Evolutionary conservation across 176 grass and related monocot species (phyloP), one percentile per base, ranked within the genome.

Genomic region (Musa beccarii): DNA sequence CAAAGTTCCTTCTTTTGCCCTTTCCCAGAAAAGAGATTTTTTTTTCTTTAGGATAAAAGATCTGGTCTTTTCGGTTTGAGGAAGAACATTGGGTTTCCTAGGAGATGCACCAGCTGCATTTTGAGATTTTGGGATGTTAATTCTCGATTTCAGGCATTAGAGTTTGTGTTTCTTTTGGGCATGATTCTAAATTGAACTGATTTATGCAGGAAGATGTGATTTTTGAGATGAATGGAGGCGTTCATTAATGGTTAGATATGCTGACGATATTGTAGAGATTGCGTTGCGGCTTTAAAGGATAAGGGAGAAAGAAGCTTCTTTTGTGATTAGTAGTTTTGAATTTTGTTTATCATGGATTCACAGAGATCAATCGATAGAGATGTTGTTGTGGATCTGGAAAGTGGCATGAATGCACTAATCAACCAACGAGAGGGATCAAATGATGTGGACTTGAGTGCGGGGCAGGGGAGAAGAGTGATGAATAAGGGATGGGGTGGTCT

Each of bases 331-430:
- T 5, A 43, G 34, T 43, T 43, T 43, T 43, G 34, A 43, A 52
- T 52, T 57, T 52, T 57, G 49, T 49, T 81, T 79, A 70, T 17
- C 25, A 94, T 94, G 90, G 96, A 94, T 51, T 62, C 72, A 25
- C 84, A 89, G 59, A 74, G 73, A 50, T 52, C 55, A 54, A 76
- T 10, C 21, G 81, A 86, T 5, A 76, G 63, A 71, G 86, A 89
- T 78, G 16, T 68, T 5, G 34, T 43, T 69, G 66, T 99, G 8
- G 96, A 99, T 76, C 82, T 99, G 49, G 96, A 99, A 82, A 79
- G 83, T 16, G 96, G 91, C 52, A 81, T 77, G 59, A 68, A 34
- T 13, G 17, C 69, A 24, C 23, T 79, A 26, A 71, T 84, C 54
- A 80, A 66, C 19, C 81, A 78, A 66, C 61, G 82, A 21, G 70